Evolutionary conservation across 2,329 filamentous ascomycete genomes (phyloP).

Genomic region (Ophiostoma pallidulum): DNA sequence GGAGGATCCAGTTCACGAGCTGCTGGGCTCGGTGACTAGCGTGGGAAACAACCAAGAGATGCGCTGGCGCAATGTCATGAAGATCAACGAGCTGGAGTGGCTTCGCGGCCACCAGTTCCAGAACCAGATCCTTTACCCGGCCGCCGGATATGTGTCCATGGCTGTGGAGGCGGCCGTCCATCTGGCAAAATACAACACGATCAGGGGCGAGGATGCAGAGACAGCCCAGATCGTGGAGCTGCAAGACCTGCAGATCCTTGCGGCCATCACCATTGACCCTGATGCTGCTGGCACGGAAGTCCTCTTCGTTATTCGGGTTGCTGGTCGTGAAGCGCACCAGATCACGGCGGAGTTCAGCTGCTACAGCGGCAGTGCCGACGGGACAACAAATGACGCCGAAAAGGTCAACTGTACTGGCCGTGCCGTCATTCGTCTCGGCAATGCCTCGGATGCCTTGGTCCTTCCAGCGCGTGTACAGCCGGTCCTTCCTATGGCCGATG

Average conservation of each 20-base stretch:
- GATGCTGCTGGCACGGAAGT: slow-evolving; percentile 13
- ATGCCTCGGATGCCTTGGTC: not conserved
- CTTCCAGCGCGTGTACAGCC: slow-evolving; percentile 9
- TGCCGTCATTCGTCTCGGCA: slow-evolving; percentile 5
- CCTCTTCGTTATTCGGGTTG: slow-evolving; percentile 9
- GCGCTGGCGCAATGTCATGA: slow-evolving; percentile 30
- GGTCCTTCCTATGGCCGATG: slow-evolving; percentile 9
- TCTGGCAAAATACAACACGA: slow-evolving; percentile 12
- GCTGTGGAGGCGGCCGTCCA: slow-evolving; percentile 25
- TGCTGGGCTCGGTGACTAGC: slow-evolving; percentile 26
- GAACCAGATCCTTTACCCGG: slow-evolving; percentile 37
- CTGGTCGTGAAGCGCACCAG: not conserved
- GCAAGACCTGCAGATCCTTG: slow-evolving; percentile 11
- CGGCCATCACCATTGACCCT: slow-evolving; percentile 13
- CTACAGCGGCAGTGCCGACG: slow-evolving; percentile 14
- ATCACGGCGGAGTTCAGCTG: slow-evolving; percentile 8
- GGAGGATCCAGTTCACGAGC: slow-evolving; percentile 21
- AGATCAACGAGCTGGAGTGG: slow-evolving; percentile 33
- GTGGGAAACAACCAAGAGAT: slow-evolving; percentile 27
- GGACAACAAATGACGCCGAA: slow-evolving; percentile 7
- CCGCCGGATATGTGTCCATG: slow-evolving; percentile 34
- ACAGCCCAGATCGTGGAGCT: slow-evolving; percentile 10
- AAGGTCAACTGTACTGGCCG: slow-evolving; percentile 13
- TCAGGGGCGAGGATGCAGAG: not conserved
- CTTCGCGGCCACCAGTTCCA: slow-evolving; percentile 40